Percentiles rank a stretch among this genome's conserved stretches.
phyloP scores from a whole-genome alignment of 345 rosid genomes.

The Euphorbia peplus region DNA sequence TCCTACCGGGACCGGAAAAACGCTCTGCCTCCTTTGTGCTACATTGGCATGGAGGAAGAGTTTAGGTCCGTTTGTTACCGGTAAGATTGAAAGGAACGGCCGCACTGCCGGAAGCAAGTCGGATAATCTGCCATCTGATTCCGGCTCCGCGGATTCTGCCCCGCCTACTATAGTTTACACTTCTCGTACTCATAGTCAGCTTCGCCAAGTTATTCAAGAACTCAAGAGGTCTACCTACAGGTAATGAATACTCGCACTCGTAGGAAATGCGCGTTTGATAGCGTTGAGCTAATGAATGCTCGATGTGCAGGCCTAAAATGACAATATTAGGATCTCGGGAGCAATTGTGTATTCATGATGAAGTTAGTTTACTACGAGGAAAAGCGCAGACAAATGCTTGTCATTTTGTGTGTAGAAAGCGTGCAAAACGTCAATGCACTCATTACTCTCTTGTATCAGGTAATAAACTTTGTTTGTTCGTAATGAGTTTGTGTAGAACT shows the following conservation, averaged over 20 bases:
- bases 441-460: conserved; percentile 54
- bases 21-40: conserved; percentile 91
- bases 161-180: conserved; percentile 82
- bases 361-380: conserved; percentile 80
- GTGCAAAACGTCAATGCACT: conserved; percentile 47
- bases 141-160: conserved; percentile 20
- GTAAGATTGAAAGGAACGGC: conserved; percentile 37
- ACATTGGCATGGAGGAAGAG: conserved; percentile 98
- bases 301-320: conserved; percentile 83
- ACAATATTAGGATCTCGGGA: conserved; percentile 86
- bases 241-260: too few species aligned
- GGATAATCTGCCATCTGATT: conserved; percentile 21
- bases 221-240: conserved; percentile 85
- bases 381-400: conserved; percentile 88
- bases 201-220: conserved; percentile 88
- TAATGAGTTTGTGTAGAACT: not conserved
- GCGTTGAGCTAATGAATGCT: conserved; percentile 9
- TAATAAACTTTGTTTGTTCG: conserved; percentile 20
- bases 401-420: conserved; percentile 60
- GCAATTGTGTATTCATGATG: conserved; percentile 82
- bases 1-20: conserved; percentile 98
- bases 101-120: conserved; percentile 29
- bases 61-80: conserved; percentile 67
- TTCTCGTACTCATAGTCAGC: conserved; percentile 96
- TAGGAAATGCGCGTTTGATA: not conserved